Evolutionary conservation across 2,329 filamentous ascomycete genomes (phyloP), one percentile per base, ranked within the genome.

Genomic region (Huntiella decipiens): DNA sequence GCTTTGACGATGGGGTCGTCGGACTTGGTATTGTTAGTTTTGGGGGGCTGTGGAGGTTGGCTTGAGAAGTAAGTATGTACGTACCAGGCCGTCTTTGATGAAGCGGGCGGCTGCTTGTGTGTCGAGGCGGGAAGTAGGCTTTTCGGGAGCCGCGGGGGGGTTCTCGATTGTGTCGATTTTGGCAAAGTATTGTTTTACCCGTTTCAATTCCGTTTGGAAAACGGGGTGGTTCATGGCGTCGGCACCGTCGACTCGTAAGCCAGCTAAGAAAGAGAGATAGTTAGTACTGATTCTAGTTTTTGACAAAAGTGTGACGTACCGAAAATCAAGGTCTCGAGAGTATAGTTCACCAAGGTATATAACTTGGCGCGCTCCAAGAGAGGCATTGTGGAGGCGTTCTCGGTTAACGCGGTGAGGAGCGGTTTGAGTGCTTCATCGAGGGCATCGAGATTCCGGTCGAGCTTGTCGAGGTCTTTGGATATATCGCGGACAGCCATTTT

Each of bases 321-420:
- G 61, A 93, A 96, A 5, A 98, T 65, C 7, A 94, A 66, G 0
- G 87, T 92, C 57, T 96, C 88, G 52, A 98, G 79, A 0, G 87
- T 74, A 60, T 96, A 98, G 13, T 85, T 81, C 44, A 79, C 70
- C 15, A 93, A 68, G n/a, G 91, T 79, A 58, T 92, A 85, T 50
- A 95, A 76, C 64, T 96, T 95, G 5, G 91, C 86, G 64, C 85
- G 87, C 66, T 96, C 88, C 50, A 98, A 70, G n/a, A 96, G 70
- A 1, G 88, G 87, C 22, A 96, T 69, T 57, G 85, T 85, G 46
- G 76, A 78, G 4, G 84, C 76, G 47, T 75, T 73, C 36, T 79
- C 74, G 43, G 74, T 66, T 38, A 95, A 64, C 43, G 70, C 69
- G 33, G 68, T 66, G 19, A 93, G 64, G 4, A 96, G 65, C n/a